Conservation (phyloP, 352 stramenopile species). For the Phytophthora constricta region DNA sequence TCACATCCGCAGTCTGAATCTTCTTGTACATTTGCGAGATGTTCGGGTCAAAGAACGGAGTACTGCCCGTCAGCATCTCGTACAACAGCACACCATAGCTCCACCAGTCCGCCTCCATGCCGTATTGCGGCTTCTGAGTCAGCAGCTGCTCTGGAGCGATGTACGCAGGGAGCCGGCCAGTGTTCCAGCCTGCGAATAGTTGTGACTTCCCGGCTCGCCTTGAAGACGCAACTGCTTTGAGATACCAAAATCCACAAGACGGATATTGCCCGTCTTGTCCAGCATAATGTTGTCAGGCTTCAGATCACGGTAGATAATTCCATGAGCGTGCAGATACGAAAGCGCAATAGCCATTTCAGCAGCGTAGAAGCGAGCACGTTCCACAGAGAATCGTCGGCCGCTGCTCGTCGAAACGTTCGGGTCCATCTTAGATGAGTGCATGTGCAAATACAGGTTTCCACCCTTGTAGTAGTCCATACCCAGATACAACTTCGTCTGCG, state of each 20-base stretch:
- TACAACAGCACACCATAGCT: conserved; percentile 91
- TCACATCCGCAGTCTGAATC: conserved; percentile 87
- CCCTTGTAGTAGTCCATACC: conserved; percentile 89
- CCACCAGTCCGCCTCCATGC: conserved; percentile 92
- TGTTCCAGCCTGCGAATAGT: conserved; percentile 74
- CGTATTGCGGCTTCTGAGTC: conserved; percentile 87
- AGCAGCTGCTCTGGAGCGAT: conserved; percentile 86
- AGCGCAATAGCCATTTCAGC: conserved; percentile 88
- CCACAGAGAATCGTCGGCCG: conserved; percentile 70
- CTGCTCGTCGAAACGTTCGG: conserved; percentile 78
- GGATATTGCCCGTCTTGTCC: conserved; percentile 86
- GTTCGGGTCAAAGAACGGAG: conserved; percentile 89
- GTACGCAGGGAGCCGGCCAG: conserved; percentile 86
- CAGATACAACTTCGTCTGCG: conserved; percentile 81
- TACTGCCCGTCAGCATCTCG: conserved; percentile 89
- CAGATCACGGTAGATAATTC: conserved; percentile 89
- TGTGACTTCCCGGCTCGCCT: conserved; percentile 40
- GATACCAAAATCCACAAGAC: conserved; percentile 91
- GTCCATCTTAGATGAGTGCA: conserved; percentile 88
- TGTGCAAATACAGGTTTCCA: conserved; percentile 87
- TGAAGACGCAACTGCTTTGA: conserved; percentile 80
- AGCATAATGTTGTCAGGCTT: conserved; percentile 93
- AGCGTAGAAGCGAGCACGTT: conserved; percentile 86
- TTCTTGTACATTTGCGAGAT: conserved; percentile 91
- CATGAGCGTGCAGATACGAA: conserved; percentile 86